A percentile compares a stretch with the other conserved stretches of the same genome.
Evolutionary conservation across 768 basidiomycete species (phyloP).

Genomic region (Lenzites betulinus): DNA sequence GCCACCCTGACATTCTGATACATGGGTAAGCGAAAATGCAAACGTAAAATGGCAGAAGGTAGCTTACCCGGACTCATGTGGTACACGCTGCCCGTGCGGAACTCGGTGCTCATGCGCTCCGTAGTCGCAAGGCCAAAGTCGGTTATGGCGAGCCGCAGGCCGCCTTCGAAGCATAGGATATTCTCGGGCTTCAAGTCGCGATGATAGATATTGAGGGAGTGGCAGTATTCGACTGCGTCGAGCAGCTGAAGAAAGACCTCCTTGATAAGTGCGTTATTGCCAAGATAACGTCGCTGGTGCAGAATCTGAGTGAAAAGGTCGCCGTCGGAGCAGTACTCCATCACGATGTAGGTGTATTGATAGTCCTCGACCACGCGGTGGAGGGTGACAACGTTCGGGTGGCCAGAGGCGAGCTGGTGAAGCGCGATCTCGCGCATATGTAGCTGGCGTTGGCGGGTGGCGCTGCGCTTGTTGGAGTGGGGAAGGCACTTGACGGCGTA

Average conservation of each 20-base stretch:
- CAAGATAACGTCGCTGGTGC: slow-evolving; percentile 75
- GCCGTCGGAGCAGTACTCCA: slow-evolving; percentile 90
- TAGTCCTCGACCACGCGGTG: slow-evolving; percentile 86
- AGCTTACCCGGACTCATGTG: slow-evolving; percentile 92
- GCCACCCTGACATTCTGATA: slow-evolving; percentile 84
- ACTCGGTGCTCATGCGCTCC: slow-evolving; percentile 82
- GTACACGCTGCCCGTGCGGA: slow-evolving; percentile 95
- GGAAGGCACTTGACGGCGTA: slow-evolving; percentile 93
- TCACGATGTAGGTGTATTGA: slow-evolving; percentile 83
- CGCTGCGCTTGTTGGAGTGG: slow-evolving; percentile 48
- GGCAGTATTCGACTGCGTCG: slow-evolving; percentile 92
- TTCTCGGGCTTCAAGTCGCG: slow-evolving; percentile 98
- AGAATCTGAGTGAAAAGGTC: slow-evolving; percentile 93
- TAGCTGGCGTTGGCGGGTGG: slow-evolving; percentile 64
- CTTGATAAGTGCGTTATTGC: slow-evolving; percentile 82
- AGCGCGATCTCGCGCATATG: slow-evolving; percentile 89
- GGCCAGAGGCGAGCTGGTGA: slow-evolving; percentile 72
- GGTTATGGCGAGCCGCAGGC: slow-evolving; percentile 79
- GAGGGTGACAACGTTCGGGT: slow-evolving; percentile 83
- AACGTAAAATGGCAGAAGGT: slow-evolving; percentile 10
- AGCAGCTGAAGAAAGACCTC: slow-evolving; percentile 91
- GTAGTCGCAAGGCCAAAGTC: slow-evolving; percentile 96
- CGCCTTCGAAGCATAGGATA: slow-evolving; percentile 81
- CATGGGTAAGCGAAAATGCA: slow-evolving; percentile 24
- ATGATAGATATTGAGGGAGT: slow-evolving; percentile 90